These are phyloP conservation scores for Leishmania guyanensis DNA, from an alignment of 208 protist species.

Conservation along the genomic window DNA sequence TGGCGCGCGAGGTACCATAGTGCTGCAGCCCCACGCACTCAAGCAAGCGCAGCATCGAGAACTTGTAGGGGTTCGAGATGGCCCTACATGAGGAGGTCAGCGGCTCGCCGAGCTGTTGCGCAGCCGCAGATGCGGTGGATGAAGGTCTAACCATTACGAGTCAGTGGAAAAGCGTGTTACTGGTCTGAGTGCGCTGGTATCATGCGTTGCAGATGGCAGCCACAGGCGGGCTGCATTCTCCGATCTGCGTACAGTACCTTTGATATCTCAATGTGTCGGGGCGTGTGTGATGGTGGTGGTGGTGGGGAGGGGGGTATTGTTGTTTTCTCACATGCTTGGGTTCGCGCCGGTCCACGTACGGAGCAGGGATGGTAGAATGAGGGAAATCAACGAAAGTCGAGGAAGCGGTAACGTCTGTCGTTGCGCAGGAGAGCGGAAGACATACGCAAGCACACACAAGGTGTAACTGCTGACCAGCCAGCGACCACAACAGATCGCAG, in stretches of 20 bases:
- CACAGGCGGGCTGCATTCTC: neutral
- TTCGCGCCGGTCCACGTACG: neutral
- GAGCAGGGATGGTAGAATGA: neutral
- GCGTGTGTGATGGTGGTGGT: too few relatives aligned
- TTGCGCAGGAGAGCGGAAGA: neutral
- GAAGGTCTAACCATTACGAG: neutral
- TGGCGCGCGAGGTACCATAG: conserved; percentile 47
- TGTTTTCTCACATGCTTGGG: neutral
- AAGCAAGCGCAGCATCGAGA: conserved; percentile 60
- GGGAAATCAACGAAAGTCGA: neutral
- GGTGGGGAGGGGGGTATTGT: neutral
- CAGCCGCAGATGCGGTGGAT: neutral
- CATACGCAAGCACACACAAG: neutral
- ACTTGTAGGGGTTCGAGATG: conserved; percentile 55
- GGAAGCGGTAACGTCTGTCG: neutral
- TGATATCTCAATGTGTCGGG: neutral
- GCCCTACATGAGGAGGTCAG: conserved; percentile 19
- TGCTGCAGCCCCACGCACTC: conserved; percentile 54
- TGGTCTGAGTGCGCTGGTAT: neutral
- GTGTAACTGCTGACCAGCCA: neutral
- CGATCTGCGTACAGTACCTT: neutral
- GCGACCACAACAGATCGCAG: neutral
- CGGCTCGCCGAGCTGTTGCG: conserved; percentile 4
- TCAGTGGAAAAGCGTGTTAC: neutral
- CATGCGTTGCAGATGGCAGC: neutral